phyloP scores from a whole-genome alignment of 1,284 basidiomycete species.

The Trichosporon inkin region DNA sequence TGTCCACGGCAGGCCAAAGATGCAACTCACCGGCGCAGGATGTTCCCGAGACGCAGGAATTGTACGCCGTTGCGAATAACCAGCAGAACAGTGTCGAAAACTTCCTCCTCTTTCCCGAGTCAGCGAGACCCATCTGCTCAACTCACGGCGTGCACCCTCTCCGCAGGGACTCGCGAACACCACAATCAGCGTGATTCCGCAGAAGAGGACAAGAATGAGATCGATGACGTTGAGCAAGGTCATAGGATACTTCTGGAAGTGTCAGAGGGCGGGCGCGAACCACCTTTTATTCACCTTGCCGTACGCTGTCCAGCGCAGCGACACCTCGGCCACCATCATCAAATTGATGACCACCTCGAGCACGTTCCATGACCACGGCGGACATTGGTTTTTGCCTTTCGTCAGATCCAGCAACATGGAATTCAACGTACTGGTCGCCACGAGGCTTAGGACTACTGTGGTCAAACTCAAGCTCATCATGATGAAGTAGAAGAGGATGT shows the following conservation, averaged over 20 bases:
- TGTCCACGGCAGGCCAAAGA: neutral
- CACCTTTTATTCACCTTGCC: slow-evolving; percentile 60
- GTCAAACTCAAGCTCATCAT: slow-evolving; percentile 87
- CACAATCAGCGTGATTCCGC: slow-evolving; percentile 76
- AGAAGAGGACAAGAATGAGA: slow-evolving; percentile 76
- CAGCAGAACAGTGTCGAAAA: slow-evolving; percentile 82
- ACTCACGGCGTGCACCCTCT: slow-evolving; percentile 43
- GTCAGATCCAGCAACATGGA: neutral
- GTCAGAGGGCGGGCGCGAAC: neutral
- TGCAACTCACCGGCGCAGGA: slow-evolving; percentile 75
- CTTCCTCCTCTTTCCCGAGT: slow-evolving; percentile 68
- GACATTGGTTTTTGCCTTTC: slow-evolving; percentile 42
- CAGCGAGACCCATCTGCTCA: slow-evolving; percentile 43
- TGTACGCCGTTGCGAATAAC: slow-evolving; percentile 87
- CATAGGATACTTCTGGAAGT: slow-evolving; percentile 83
- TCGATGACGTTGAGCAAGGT: slow-evolving; percentile 86
- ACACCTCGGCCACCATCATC: slow-evolving; percentile 88
- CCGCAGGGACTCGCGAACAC: slow-evolving; percentile 61
- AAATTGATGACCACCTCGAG: slow-evolving; percentile 86
- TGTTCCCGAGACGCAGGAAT: slow-evolving; percentile 78
- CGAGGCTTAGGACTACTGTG: slow-evolving; percentile 79
- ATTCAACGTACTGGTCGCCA: slow-evolving; percentile 43
- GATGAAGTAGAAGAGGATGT: slow-evolving; percentile 68
- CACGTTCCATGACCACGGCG: slow-evolving; percentile 68
- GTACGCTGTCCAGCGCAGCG: slow-evolving; percentile 80